Evolutionary conservation across 1,284 basidiomycete genomes (phyloP).

Genomic region (Ceratobasidium sp.): DNA sequence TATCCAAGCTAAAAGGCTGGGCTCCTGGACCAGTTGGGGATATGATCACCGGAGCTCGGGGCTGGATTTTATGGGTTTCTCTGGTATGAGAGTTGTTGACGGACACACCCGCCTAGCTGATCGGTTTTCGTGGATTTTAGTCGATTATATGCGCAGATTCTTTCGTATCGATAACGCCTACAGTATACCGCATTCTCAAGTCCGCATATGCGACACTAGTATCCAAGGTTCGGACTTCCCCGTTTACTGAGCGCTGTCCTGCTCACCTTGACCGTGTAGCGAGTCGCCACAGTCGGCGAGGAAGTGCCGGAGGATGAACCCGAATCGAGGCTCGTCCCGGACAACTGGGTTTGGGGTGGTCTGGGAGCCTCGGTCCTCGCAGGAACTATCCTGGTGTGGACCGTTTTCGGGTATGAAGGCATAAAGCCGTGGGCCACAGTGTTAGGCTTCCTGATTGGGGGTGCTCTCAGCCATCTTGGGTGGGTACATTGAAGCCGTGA

Average conservation of each 20-base stretch:
- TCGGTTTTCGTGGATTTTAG: not conserved
- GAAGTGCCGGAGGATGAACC: slow-evolving; percentile 33
- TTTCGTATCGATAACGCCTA: slow-evolving; percentile 81
- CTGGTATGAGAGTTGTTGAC: slow-evolving; percentile 52
- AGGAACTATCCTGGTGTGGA: slow-evolving; percentile 83
- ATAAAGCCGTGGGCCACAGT: slow-evolving; percentile 95
- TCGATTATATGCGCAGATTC: slow-evolving; percentile 96
- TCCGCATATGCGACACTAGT: slow-evolving; percentile 12
- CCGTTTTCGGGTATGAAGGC: slow-evolving; percentile 85
- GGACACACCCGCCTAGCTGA: not conserved
- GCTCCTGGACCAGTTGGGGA: slow-evolving; percentile 87
- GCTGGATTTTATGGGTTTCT: slow-evolving; percentile 94
- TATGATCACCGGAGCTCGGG: slow-evolving; percentile 82
- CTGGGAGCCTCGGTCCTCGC: slow-evolving; percentile 66
- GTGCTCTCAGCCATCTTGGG: slow-evolving; percentile 86
- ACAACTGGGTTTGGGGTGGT: slow-evolving; percentile 77
- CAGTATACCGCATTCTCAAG: slow-evolving; percentile 12
- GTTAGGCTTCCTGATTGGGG: slow-evolving; percentile 82
- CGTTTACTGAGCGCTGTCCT: not conserved
- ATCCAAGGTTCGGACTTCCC: slow-evolving; percentile 14
- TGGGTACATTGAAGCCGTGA: slow-evolving; percentile 52
- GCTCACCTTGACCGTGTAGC: not conserved
- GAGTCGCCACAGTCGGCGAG: slow-evolving; percentile 3
- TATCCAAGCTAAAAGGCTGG: slow-evolving; percentile 84
- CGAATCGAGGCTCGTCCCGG: slow-evolving; percentile 72